A percentile compares a stretch with the other conserved stretches of the same genome.
phyloP scores from a whole-genome alignment of 2,329 filamentous ascomycete genomes.

The Samsoniella hepiali region DNA sequence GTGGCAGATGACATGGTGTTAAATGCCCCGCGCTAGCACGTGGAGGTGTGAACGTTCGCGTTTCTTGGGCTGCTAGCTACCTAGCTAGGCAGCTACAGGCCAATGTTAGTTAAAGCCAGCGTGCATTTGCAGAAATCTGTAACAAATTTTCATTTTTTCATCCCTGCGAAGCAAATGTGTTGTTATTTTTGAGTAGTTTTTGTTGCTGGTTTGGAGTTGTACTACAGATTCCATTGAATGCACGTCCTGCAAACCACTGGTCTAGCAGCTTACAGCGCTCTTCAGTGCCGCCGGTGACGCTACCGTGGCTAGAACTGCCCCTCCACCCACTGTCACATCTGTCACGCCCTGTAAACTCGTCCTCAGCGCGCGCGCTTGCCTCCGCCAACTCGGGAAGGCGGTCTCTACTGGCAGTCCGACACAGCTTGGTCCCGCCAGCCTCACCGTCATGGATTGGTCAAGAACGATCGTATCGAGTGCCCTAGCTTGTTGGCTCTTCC shows the following conservation, averaged over 20 bases:
- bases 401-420: constrained; percentile 11
- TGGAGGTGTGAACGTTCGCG: neutral
- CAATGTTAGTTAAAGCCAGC: neutral
- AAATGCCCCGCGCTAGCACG: constrained; percentile 17
- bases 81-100: neutral
- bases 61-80: neutral
- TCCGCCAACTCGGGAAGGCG: constrained; percentile 9
- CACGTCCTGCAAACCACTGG: neutral
- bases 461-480: neutral
- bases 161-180: no score
- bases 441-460: neutral
- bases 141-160: no score
- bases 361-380: no score
- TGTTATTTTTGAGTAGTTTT: neutral
- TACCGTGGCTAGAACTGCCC: neutral
- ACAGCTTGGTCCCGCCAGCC: neutral
- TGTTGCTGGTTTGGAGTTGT: neutral
- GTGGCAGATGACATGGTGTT: constrained; percentile 10
- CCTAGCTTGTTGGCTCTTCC: constrained; percentile 2
- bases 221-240: neutral
- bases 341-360: neutral
- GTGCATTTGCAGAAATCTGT: neutral
- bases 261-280: neutral
- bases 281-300: neutral
- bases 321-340: neutral